Evolutionary conservation across 2,329 filamentous ascomycete genomes (phyloP), one percentile per base, ranked within the genome.

Genomic region (Aureobasidium subglaciale): DNA sequence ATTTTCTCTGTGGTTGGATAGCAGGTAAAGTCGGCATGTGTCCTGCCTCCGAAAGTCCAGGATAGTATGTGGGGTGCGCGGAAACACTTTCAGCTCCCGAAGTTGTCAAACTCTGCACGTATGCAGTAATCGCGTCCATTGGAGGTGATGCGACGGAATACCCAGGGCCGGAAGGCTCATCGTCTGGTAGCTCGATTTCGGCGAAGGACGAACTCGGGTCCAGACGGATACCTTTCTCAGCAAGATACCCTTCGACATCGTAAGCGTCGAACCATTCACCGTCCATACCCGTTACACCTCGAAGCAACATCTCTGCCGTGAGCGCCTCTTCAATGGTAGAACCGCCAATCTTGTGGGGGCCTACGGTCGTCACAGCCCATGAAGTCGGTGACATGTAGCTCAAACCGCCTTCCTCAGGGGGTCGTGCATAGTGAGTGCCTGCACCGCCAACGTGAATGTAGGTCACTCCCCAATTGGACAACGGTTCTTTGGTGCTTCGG

Each of bases 211-310:
- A 75, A 9, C 75, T 73, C 0, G 79, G 77, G 9, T 85, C 79
- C 50, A 90, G 82, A 42, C 74, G 67, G 27, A 90, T 79, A 5
- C 84, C 84, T 27, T 80, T 78, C 48, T 80, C 76, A 37, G 78
- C 78, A 2, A 95, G 72, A 65, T 90, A 93, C 11, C 80, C 76
- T 68, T 93, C 86, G 0, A 90, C 84, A 66, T 93, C 89, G 58
- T 88, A 79, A 0, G 83, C 73, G 64, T 93, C 88, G 62, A 87
- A 88, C 75, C 88, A 93, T 49, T 88, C 81, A 4, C 87, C 87
- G 58, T 86, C 80, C 59, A 85, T 87, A 0, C 82, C 86, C 1
- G 79, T 76, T 7, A 84, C 35, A 75, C 77, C 53, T 7, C 38
- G 45, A 61, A 86, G 74, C 10, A 64, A 63, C 63, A 67, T 63